Evolutionary conservation across 257 asterid species (phyloP).

Genomic region (Primulina tabacum): DNA sequence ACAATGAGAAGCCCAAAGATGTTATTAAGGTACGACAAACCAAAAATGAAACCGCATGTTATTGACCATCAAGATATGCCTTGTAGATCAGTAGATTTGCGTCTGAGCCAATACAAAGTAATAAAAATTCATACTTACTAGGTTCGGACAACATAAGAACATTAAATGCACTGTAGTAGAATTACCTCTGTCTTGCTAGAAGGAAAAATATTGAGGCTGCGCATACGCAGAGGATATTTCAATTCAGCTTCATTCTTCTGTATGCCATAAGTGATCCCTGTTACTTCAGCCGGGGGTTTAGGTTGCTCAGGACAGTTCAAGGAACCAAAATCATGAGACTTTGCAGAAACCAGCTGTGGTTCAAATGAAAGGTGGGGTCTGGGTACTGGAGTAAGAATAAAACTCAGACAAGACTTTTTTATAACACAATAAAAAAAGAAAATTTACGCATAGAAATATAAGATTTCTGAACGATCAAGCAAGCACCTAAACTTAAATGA

Average conservation of each 20-base stretch:
- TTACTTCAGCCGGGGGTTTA: conserved; percentile 50
- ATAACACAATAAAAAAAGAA: conserved; percentile 1
- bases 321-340: conserved; percentile 86
- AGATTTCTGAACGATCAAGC: conserved; percentile 18
- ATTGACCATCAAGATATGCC: conserved; percentile 8
- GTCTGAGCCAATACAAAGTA: background rate
- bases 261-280: conserved; percentile 60
- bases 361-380: conserved; percentile 94
- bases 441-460: background rate
- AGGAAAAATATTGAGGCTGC: conserved; percentile 92
- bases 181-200: conserved; percentile 84
- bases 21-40: background rate
- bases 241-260: conserved; percentile 90
- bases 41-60: no score
- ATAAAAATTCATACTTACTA: conserved; percentile 4
- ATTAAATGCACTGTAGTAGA: conserved; percentile 19
- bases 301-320: conserved; percentile 86
- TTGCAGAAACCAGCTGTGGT: conserved; percentile 92
- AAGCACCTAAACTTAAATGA: conserved; percentile 15
- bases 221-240: conserved; percentile 82
- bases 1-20: background rate
- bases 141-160: conserved; percentile 17
- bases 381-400: conserved; percentile 59
- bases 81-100: background rate
- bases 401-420: conserved; percentile 17